phyloP scores from a whole-genome alignment of 192 early-diverging fungal genomes.

The Geranomyces michiganensis region DNA sequence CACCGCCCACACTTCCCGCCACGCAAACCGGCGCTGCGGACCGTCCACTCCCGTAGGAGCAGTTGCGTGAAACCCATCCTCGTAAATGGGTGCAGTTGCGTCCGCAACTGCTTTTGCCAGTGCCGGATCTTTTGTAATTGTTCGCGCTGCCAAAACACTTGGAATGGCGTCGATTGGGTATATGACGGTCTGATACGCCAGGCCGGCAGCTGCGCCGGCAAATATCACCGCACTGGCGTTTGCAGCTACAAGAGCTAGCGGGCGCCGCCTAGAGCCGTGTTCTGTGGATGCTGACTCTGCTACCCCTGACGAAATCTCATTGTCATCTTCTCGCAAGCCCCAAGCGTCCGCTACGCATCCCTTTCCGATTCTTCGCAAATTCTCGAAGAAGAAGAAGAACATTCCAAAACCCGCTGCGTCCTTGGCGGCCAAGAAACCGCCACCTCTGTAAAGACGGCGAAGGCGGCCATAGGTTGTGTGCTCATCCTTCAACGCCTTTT shows the following conservation, averaged over 20 bases:
- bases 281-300: not conserved
- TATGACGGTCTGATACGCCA: slow-evolving; percentile 47
- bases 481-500: slow-evolving; percentile 24
- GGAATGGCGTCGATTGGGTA: slow-evolving; percentile 52
- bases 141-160: not conserved
- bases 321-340: slow-evolving; percentile 5
- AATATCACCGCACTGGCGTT: slow-evolving; percentile 43
- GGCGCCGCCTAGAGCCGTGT: slow-evolving; percentile 11
- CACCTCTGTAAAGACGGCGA: slow-evolving; percentile 41
- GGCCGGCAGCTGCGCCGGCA: slow-evolving; percentile 51
- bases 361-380: slow-evolving; percentile 39
- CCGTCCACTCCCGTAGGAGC: slow-evolving; percentile 2
- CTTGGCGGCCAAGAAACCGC: slow-evolving; percentile 35
- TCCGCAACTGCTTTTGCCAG: slow-evolving; percentile 25
- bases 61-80: slow-evolving; percentile 30
- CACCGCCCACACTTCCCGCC: slow-evolving; percentile 31
- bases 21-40: slow-evolving; percentile 7
- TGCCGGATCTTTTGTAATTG: not conserved
- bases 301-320: not conserved
- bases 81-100: slow-evolving; percentile 22
- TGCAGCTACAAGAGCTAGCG: slow-evolving; percentile 25
- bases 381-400: slow-evolving; percentile 60
- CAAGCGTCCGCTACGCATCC: slow-evolving; percentile 36
- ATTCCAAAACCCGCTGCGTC: slow-evolving; percentile 48
- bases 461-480: slow-evolving; percentile 17